Evolutionary conservation across 2,329 filamentous ascomycete genomes (phyloP), one percentile per base, ranked within the genome.

Genomic region (Ascochyta lentis): DNA sequence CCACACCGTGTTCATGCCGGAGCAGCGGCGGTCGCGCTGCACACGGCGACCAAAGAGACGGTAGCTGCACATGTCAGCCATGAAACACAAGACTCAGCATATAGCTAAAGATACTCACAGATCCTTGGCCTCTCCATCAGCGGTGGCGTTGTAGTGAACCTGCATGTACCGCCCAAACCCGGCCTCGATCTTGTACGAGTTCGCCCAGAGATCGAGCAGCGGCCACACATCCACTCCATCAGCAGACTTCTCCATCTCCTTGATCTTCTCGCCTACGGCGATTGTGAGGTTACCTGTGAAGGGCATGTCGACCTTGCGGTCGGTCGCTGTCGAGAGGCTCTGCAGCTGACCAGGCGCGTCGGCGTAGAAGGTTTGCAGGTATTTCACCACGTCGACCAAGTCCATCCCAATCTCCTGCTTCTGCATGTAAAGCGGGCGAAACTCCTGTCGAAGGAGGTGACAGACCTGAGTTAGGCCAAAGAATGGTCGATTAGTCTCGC

Each of bases 61-160:
- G 45, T 72, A 72, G 1, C 67, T 71, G 26, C 3, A 22, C 3
- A 19, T 42, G 27, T 56, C 7, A 52, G 42, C 3, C 29, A 13
- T 13, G 29, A 15, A 15, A 31, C 12, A 31, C 9, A 13, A 31
- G 12, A 29, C 2, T 4, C 12, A 5, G 12, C 29, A 3, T 29
- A 29, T 19, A 26, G 24, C 24, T 8, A 6, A 15, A 31, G 29
- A 4, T 31, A 63, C 67, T 61, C 53, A 69, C 67, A 73, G 49
- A 38, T 73, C 70, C 49, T 72, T 73, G 7, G 67, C 65, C 29
- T 73, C 69, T 2, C 67, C 68, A 37, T 73, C 69, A 6, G n/a
- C n/a, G 31, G 59, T 54, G 3, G 64, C 58, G 3, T 49, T 16
- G 33, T 68, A 68, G 4, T 31, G 13, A 3, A 9, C 22, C 15